Conservation (phyloP, 148 eudicot species). For the Nepenthes mirabilis region DNA sequence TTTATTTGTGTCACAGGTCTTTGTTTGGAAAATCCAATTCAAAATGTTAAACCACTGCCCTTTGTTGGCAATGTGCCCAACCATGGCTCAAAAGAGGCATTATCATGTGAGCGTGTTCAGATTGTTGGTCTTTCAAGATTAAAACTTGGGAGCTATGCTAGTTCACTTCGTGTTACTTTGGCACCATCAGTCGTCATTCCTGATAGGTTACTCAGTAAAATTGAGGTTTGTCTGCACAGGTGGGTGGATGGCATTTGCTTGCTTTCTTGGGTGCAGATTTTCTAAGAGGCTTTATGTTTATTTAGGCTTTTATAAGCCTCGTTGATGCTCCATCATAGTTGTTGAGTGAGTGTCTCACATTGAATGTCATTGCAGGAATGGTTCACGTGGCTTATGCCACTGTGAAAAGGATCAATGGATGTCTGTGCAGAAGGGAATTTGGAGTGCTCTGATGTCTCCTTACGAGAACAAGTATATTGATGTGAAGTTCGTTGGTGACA, state of each 20-base stretch:
- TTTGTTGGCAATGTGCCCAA: conserved; percentile 21
- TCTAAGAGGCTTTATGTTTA: neutral
- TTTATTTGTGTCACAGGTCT: conserved; percentile 35
- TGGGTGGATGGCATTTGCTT: conserved; percentile 18
- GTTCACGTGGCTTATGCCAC: conserved; percentile 64
- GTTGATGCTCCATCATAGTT: neutral
- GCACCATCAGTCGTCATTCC: conserved; percentile 78
- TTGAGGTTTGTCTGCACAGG: conserved; percentile 80
- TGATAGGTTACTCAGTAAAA: conserved; percentile 52
- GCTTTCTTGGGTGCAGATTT: neutral
- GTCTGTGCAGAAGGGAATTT: conserved; percentile 50
- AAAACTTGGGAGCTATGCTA: conserved; percentile 58
- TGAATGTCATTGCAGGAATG: conserved; percentile 43
- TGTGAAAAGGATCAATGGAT: conserved; percentile 78
- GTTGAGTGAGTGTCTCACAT: conserved; percentile 1
- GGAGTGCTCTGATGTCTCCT: conserved; percentile 69
- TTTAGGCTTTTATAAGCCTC: neutral
- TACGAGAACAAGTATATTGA: conserved; percentile 69
- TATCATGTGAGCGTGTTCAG: conserved; percentile 54
- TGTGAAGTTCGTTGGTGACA: conserved; percentile 59
- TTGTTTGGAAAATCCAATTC: conserved; percentile 41
- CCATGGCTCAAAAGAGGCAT: conserved; percentile 33
- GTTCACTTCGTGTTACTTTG: conserved; percentile 42
- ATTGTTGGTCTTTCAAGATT: conserved; percentile 60
- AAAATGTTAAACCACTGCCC: conserved; percentile 39